Evolutionary conservation across 371 early-diverging fungal genomes (phyloP).

Genomic region (Mucor indicus): DNA sequence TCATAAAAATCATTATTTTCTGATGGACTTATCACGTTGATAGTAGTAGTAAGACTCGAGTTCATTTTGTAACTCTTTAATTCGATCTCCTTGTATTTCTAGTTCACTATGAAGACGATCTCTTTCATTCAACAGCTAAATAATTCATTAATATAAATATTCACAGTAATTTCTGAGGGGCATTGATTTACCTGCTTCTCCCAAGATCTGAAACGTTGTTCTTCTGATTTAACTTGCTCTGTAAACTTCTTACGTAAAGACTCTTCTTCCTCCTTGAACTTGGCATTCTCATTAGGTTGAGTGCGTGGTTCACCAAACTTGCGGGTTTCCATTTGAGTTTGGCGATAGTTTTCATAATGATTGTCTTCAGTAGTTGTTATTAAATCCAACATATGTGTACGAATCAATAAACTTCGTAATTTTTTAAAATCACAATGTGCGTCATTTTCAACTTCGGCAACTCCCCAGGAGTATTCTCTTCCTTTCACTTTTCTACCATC

Average conservation of each 20-base stretch:
- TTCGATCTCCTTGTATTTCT: slow-evolving; percentile 85
- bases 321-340: slow-evolving; percentile 79
- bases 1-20: too few species aligned
- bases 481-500: slow-evolving; percentile 84
- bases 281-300: slow-evolving; percentile 81
- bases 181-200: slow-evolving; percentile 91
- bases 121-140: slow-evolving; percentile 91
- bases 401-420: slow-evolving; percentile 89
- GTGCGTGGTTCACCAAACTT: slow-evolving; percentile 79
- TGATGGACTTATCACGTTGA: slow-evolving; percentile 34
- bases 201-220: slow-evolving; percentile 95
- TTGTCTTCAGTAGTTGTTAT: slow-evolving; percentile 86
- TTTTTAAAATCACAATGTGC: slow-evolving; percentile 91
- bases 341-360: slow-evolving; percentile 91
- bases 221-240: slow-evolving; percentile 92
- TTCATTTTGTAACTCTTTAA: slow-evolving; percentile 88
- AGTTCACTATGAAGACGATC: slow-evolving; percentile 95
- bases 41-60: slow-evolving; percentile 53
- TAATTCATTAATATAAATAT: too few species aligned
- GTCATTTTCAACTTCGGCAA: slow-evolving; percentile 91
- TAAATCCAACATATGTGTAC: slow-evolving; percentile 93
- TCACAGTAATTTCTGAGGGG: too few species aligned
- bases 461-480: slow-evolving; percentile 94
- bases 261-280: slow-evolving; percentile 91
- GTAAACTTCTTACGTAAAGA: slow-evolving; percentile 88